Percentiles rank a stretch among this genome's conserved stretches.
These are phyloP conservation scores for Sporothrix inflata DNA, from an alignment of 2,329 filamentous ascomycete genomes.

Conservation along the genomic window DNA sequence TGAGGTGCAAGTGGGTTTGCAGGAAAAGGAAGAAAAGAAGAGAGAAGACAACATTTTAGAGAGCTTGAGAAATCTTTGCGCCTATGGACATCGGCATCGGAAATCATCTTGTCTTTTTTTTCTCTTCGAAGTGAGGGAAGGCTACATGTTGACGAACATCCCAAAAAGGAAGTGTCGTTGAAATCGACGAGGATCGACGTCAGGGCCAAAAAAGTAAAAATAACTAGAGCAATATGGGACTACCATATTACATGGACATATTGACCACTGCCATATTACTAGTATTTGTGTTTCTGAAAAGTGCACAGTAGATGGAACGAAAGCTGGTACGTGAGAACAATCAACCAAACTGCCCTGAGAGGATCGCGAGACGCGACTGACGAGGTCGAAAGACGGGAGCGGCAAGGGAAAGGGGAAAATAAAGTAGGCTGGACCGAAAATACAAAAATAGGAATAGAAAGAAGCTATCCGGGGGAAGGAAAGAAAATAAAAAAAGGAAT, in stretches of 20 bases:
- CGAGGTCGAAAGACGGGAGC: not conserved
- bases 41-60: not conserved
- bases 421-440: not conserved
- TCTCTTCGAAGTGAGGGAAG: not conserved
- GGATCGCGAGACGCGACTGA: not conserved
- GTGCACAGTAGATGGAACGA: not conserved
- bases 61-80: not conserved
- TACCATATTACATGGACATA: not conserved
- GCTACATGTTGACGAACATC: not conserved
- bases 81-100: not conserved
- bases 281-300: not conserved
- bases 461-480: not conserved
- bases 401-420: constrained; percentile 5
- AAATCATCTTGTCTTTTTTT: not conserved
- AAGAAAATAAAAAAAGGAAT: not conserved
- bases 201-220: constrained; percentile 7
- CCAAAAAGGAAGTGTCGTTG: constrained; percentile 15
- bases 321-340: not conserved
- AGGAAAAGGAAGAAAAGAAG: not conserved
- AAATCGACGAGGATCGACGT: not conserved
- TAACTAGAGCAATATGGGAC: constrained; percentile 7
- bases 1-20: not conserved
- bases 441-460: constrained; percentile 25
- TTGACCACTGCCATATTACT: not conserved
- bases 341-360: not conserved